Base-by-base conservation (phyloP, 768 basidiomycete species). In the Trametes coccinea region DNA sequence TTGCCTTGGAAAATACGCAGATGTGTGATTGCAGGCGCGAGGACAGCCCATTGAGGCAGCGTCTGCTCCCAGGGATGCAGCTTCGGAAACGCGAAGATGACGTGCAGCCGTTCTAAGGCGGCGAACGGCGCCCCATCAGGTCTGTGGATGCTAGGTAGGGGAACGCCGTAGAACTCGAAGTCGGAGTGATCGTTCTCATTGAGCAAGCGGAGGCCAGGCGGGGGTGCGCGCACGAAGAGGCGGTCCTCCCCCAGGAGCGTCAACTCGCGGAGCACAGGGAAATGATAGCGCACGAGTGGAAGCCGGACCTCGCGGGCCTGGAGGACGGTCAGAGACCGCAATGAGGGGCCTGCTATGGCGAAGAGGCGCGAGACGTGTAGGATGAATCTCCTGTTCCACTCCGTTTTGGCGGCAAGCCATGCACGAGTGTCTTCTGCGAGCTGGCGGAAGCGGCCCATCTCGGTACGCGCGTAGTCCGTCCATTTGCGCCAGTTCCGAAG, bases 11-110 rank as follows among this genome's bases (percentile, higher is more conserved):
- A 64, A 40, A 64, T 41, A 34, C 58, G 62, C 27, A 64, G 48
- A 29, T 64, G 58, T 16, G 43, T 64, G 27, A 60, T 11, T 27
- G 41, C 53, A 3, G 62, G 62, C 9, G 62, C 58, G 34, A 56
- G 41, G 3, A 40, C 40, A 16, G 57, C 49, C 62, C 62, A 64
- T 14, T 27, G 58, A 40, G 53, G 62, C 17, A 64, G 58, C 17
- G 62, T 64, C 31, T 54, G 47, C 49, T 64, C 49, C 62, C 62
- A 64, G 3, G 52, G 56, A n/a, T 64, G 62, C 37, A 64, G 58
- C 54, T 64, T 64, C 17, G 53, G 54, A 11, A 22, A 54, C 13
- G 54, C 39, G 22, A 52, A 51, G 33, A 64, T 45, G 62, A 56
- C 43, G 45, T 64, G 62, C n/a, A 64, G 43, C 37, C 50, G 62